Evolutionary conservation across 2,329 filamentous ascomycete genomes (phyloP).

Genomic region (Alternaria sp.): DNA sequence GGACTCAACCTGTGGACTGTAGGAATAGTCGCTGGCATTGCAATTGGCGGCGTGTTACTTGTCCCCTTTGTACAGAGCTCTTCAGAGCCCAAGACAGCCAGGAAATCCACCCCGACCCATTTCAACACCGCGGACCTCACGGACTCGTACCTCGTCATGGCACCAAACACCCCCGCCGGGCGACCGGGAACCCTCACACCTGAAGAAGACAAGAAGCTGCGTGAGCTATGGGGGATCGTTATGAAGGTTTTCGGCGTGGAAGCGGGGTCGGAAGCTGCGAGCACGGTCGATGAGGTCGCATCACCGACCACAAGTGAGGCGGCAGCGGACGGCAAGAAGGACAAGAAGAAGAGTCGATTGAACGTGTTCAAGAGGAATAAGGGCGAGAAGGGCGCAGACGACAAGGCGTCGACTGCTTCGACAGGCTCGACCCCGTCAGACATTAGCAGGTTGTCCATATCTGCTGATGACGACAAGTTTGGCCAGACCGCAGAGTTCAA

Average conservation of each 20-base stretch:
- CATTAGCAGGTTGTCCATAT: slow-evolving; percentile 40
- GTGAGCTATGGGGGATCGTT: slow-evolving; percentile 81
- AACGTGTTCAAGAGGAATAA: slow-evolving; percentile 67
- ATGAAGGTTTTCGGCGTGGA: slow-evolving; percentile 73
- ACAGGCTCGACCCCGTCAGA: slow-evolving; percentile 35
- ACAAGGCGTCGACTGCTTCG: slow-evolving; percentile 39
- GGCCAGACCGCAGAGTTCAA: slow-evolving; percentile 87
- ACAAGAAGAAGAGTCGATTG: slow-evolving; percentile 77
- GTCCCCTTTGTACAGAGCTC: slow-evolving; percentile 24
- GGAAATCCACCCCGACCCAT: slow-evolving; percentile 12
- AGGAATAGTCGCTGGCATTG: slow-evolving; percentile 38
- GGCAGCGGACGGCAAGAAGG: slow-evolving; percentile 52
- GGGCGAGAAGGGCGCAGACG: slow-evolving; percentile 56
- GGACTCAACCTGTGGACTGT: slow-evolving; percentile 34
- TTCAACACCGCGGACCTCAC: slow-evolving; percentile 31
- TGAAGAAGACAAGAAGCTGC: slow-evolving; percentile 87
- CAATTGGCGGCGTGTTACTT: slow-evolving; percentile 42
- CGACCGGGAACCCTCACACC: slow-evolving; percentile 85
- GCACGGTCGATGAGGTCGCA: slow-evolving; percentile 22
- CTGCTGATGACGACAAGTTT: slow-evolving; percentile 80
- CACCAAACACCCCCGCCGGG: slow-evolving; percentile 63
- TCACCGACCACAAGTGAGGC: slow-evolving; percentile 14
- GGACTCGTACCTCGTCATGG: slow-evolving; percentile 49
- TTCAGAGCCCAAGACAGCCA: slow-evolving; percentile 10
- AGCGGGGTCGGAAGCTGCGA: slow-evolving; percentile 36